phyloP scores from a whole-genome alignment of 2,329 filamentous ascomycete genomes.

The Fusarium foetens region DNA sequence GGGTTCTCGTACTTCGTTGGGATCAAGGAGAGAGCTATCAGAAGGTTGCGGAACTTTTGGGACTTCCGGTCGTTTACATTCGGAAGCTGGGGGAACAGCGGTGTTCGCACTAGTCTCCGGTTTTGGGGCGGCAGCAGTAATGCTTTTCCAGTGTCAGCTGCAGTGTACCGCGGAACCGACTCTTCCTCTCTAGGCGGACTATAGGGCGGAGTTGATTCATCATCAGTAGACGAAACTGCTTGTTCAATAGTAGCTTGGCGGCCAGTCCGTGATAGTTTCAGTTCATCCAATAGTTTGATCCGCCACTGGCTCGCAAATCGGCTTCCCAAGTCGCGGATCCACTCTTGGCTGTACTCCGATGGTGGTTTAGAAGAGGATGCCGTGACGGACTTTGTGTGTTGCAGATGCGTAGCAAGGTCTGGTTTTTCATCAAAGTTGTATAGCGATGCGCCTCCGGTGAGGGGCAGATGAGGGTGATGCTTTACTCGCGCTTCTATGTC shows the following conservation, averaged over 20 bases:
- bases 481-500: not conserved
- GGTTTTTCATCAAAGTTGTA: not conserved
- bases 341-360: fast-evolving
- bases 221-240: not conserved
- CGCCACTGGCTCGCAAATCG: not conserved
- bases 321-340: not conserved
- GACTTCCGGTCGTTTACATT: not conserved
- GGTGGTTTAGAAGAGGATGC: not conserved
- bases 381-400: fast-evolving
- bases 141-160: not conserved
- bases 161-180: fast-evolving
- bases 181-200: not conserved
- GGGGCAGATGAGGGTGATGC: not conserved
- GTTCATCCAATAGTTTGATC: not conserved
- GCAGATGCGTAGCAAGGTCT: not conserved
- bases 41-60: not conserved
- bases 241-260: not conserved
- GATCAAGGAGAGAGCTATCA: not conserved
- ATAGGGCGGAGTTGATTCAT: not conserved
- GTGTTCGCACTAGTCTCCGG: not conserved
- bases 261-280: not conserved
- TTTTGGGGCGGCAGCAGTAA: not conserved
- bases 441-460: not conserved
- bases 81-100: not conserved
- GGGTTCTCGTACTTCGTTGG: not conserved